A percentile compares a stretch with the other conserved stretches of the same genome.
These are phyloP conservation scores for Alternaria consortialis DNA, from an alignment of 2,329 filamentous ascomycete species.

Conservation along the genomic window DNA sequence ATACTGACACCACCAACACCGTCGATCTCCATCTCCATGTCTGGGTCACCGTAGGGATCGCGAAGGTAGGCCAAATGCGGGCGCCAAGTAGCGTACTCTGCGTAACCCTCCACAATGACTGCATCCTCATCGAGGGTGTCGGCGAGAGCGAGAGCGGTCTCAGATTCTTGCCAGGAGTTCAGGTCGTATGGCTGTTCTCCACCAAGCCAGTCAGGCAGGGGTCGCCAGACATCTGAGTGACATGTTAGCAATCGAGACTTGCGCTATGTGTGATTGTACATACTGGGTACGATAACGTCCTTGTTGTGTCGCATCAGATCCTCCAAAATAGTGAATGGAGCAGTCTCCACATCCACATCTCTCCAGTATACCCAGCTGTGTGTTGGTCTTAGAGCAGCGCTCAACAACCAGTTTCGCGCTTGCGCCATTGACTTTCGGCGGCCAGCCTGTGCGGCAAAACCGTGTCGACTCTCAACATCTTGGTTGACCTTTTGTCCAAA, in stretches of 20 bases:
- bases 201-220: slow-evolving; percentile 97
- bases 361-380: slow-evolving; percentile 99
- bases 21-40: slow-evolving; percentile 99
- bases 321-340: slow-evolving; percentile 94
- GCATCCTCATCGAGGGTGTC: slow-evolving; percentile 97
- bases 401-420: slow-evolving; percentile 95
- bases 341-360: slow-evolving; percentile 97
- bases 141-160: slow-evolving; percentile 90
- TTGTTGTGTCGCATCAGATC: slow-evolving; percentile 99
- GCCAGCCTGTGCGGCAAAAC: slow-evolving; percentile 93
- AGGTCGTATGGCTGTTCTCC: slow-evolving; percentile 98
- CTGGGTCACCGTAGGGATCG: slow-evolving; percentile 95
- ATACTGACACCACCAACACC: slow-evolving; percentile 98
- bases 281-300: slow-evolving; percentile 97
- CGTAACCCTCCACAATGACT: slow-evolving; percentile 98
- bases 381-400: slow-evolving; percentile 88
- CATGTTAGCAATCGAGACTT: slow-evolving; percentile 25
- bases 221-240: slow-evolving; percentile 82
- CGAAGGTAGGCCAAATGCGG: slow-evolving; percentile 96
- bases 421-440: slow-evolving; percentile 97
- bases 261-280: neutral
- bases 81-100: slow-evolving; percentile 97
- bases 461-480: slow-evolving; percentile 96
- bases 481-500: slow-evolving; percentile 98
- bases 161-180: slow-evolving; percentile 99